These are phyloP conservation scores for Paraphoma sp. DNA, from an alignment of 2,329 filamentous ascomycete genomes.

Conservation along the genomic window DNA sequence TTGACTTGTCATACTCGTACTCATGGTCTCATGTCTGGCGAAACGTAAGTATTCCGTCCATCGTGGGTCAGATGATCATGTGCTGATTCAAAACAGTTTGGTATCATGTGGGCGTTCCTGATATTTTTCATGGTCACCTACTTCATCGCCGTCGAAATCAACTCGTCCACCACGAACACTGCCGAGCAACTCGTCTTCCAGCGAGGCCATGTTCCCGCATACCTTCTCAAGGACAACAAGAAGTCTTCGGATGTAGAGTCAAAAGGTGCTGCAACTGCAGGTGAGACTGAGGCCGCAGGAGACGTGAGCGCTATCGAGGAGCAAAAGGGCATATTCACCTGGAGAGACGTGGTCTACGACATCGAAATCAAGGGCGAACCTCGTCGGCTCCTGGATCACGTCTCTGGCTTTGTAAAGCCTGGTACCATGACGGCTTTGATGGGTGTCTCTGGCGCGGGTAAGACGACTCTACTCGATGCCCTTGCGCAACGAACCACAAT, in stretches of 20 bases:
- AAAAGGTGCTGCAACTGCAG: slow-evolving; percentile 30
- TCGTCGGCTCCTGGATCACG: slow-evolving; percentile 61
- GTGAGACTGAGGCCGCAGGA: slow-evolving; percentile 39
- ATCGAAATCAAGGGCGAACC: slow-evolving; percentile 51
- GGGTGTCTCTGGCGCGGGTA: slow-evolving; percentile 49
- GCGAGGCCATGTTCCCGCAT: slow-evolving; percentile 52
- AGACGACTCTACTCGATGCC: slow-evolving; percentile 47
- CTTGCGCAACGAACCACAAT: slow-evolving; percentile 44
- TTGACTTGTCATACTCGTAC: slow-evolving; percentile 42
- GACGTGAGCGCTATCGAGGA: slow-evolving; percentile 49
- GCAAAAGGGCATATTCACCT: slow-evolving; percentile 52
- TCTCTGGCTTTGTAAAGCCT: slow-evolving; percentile 63
- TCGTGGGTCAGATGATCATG: not conserved
- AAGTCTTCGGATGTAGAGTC: slow-evolving; percentile 45
- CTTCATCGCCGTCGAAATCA: slow-evolving; percentile 68
- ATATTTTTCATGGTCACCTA: slow-evolving; percentile 70
- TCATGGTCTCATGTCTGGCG: slow-evolving; percentile 57
- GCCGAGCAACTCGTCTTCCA: slow-evolving; percentile 74
- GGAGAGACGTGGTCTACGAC: slow-evolving; percentile 43
- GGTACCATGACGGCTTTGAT: slow-evolving; percentile 55
- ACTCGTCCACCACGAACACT: slow-evolving; percentile 67
- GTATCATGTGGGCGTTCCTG: slow-evolving; percentile 70
- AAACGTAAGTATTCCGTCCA: slow-evolving; percentile 50
- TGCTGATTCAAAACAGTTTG: slow-evolving; percentile 34
- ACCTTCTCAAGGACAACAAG: slow-evolving; percentile 44